Base-by-base conservation (phyloP, 352 stramenopile genomes). In the Phytophthora podocarpi region DNA sequence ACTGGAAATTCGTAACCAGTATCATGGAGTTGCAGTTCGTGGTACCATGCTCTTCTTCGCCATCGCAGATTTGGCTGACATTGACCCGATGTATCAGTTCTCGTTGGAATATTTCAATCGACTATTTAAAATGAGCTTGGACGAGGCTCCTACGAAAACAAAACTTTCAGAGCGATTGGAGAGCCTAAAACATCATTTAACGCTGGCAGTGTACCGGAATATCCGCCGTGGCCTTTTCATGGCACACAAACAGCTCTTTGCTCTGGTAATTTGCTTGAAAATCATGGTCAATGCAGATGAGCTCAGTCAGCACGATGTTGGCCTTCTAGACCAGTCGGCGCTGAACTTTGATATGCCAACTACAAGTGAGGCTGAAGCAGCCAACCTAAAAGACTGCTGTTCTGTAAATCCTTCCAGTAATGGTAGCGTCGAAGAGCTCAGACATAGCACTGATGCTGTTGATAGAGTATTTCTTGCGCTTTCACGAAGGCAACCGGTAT, bases 51-150 rank as follows among this genome's bases (percentile, higher is more conserved):
- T 94, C 10, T 94, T 89, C 46, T 94, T 93, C 49, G 68, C 77
- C 0, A 76, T 94, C 12, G 67, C 68, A 15, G 82, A 93, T 16
- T 59, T 93, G 27, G 60, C 66, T 10, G 55, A 64, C 0, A 42
- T 94, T 6, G 85, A 93, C 26, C 66, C 80, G 0, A 94, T 91
- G 84, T 93, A 94, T 26, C 84, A 94, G 48, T 91, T 87, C 28
- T 93, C 84, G 5, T 71, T 94, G 21, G 76, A 88, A 30, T 91
- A 89, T 56, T 92, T 92, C 30, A 67, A 64, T 28, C 70, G 71
- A 10, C 57, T 93, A 6, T 93, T 94, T 28, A 87, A 75, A 27
- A 41, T 65, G 26, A 93, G 82, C 23, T 43, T 93, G 10, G 65
- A 79, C 15, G 70, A 79, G 13, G 75, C 70, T 8, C 66, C 70